Evolutionary conservation across 1,284 basidiomycete species (phyloP).

Genomic region (Trametes pubescens): DNA sequence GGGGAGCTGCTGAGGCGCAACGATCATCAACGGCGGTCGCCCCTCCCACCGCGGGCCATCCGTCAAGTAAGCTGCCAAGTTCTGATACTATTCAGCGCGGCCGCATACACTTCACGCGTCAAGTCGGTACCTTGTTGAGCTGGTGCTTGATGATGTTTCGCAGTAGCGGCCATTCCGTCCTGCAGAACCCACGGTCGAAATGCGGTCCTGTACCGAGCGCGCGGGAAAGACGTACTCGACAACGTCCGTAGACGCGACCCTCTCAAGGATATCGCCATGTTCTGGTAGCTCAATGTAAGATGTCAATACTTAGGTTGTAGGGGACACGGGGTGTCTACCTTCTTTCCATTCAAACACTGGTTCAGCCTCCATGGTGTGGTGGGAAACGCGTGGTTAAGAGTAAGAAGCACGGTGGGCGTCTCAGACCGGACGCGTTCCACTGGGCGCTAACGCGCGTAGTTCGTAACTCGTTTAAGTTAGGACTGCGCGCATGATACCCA

Average conservation of each 20-base stretch:
- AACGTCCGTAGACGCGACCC: conserved; percentile 73
- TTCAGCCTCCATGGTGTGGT: conserved; percentile 10
- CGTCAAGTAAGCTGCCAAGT: conserved; percentile 62
- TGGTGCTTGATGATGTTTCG: conserved; percentile 78
- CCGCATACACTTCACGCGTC: conserved; percentile 24
- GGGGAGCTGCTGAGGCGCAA: conserved; percentile 50
- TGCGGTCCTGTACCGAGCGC: background rate
- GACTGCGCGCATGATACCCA: no score
- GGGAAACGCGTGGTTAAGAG: background rate
- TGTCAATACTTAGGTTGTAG: conserved; percentile 6
- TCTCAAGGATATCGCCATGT: conserved; percentile 68
- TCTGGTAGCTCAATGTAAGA: conserved; percentile 51
- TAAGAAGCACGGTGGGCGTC: background rate
- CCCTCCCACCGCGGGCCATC: conserved; percentile 37
- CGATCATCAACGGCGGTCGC: conserved; percentile 44
- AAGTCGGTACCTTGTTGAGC: conserved; percentile 61
- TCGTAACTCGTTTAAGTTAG: background rate
- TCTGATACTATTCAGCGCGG: conserved; percentile 49
- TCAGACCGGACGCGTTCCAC: no score
- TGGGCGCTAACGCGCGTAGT: conserved; percentile 1
- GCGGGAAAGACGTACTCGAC: conserved; percentile 61
- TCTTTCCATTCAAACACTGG: conserved; percentile 30
- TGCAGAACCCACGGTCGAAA: conserved; percentile 43
- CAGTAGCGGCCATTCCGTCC: conserved; percentile 79
- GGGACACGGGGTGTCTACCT: conserved; percentile 11